Percentiles rank a stretch among this genome's conserved stretches.
Evolutionary conservation across 306 rosid genomes (phyloP).

Genomic region (Rosa multiflora): DNA sequence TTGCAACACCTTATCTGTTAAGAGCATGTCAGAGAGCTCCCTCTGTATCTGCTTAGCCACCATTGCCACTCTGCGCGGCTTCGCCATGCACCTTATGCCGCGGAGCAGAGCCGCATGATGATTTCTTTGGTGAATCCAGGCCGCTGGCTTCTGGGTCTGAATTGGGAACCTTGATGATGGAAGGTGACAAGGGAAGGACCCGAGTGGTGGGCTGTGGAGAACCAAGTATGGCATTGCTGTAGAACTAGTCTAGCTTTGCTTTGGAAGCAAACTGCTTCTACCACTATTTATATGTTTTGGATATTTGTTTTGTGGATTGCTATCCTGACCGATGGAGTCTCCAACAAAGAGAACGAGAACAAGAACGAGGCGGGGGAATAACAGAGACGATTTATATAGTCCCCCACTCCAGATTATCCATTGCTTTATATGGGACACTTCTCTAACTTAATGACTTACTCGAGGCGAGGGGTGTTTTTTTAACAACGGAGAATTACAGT

Average conservation of each 20-base stretch:
- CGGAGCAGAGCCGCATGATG: constrained; percentile 20
- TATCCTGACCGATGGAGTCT: background rate
- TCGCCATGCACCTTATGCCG: constrained; percentile 73
- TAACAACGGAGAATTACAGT: too few species aligned
- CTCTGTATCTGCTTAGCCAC: constrained; percentile 88
- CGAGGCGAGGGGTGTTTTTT: too few species aligned
- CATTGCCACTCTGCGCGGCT: constrained; percentile 87
- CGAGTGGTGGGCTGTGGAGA: constrained; percentile 32
- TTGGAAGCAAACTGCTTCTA: background rate
- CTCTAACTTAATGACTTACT: too few species aligned
- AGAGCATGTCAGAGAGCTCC: constrained; percentile 91
- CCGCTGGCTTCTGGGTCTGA: constrained; percentile 23
- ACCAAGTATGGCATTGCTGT: constrained; percentile 48
- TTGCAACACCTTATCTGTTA: constrained; percentile 74
- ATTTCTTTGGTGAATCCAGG: constrained; percentile 29
- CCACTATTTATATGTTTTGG: background rate
- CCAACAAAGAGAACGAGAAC: too few species aligned
- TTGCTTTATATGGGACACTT: too few species aligned
- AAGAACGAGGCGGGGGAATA: background rate
- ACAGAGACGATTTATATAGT: background rate
- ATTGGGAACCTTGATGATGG: constrained; percentile 26
- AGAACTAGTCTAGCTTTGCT: background rate
- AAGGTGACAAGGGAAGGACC: constrained; percentile 14
- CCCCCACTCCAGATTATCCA: too few species aligned
- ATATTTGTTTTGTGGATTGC: background rate